phyloP scores from a whole-genome alignment of 140 eudicot genomes.

The Bidens hawaiensis region DNA sequence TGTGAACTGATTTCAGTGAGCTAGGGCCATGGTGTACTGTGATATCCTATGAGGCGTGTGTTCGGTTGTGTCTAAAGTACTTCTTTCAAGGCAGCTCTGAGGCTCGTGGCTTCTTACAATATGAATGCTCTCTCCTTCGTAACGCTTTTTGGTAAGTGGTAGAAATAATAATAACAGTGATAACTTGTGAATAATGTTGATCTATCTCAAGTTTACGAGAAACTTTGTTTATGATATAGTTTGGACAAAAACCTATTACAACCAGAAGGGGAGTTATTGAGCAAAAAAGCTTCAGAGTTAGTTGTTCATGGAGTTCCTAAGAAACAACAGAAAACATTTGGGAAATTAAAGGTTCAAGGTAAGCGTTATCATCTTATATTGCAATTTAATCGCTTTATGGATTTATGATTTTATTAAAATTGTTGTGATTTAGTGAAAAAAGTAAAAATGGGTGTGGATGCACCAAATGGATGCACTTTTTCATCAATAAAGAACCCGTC shows the following conservation, averaged over 20 bases:
- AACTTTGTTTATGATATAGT: slow-evolving; percentile 28
- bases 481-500: slow-evolving; percentile 46
- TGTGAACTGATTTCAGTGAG: slow-evolving; percentile 40
- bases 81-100: slow-evolving; percentile 64
- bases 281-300: slow-evolving; percentile 44
- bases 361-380: slow-evolving; percentile 7
- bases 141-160: slow-evolving; percentile 56
- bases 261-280: slow-evolving; percentile 70
- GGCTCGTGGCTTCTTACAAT: slow-evolving; percentile 57
- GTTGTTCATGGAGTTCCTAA: slow-evolving; percentile 47
- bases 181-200: background rate
- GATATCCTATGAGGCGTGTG: slow-evolving; percentile 80
- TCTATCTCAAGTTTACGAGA: background rate
- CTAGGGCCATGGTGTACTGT: slow-evolving; percentile 70
- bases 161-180: background rate
- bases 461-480: slow-evolving; percentile 65
- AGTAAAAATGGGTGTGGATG: slow-evolving; percentile 67
- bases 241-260: slow-evolving; percentile 57
- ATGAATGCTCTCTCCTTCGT: slow-evolving; percentile 62
- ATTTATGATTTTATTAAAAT: background rate
- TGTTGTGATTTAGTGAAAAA: slow-evolving; percentile 50
- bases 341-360: slow-evolving; percentile 86
- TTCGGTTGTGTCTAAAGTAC: slow-evolving; percentile 64
- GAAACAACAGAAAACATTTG: slow-evolving; percentile 61
- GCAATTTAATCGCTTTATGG: background rate